phyloP scores from a whole-genome alignment of 441 rosid species.

The Adansonia madagascariensis region DNA sequence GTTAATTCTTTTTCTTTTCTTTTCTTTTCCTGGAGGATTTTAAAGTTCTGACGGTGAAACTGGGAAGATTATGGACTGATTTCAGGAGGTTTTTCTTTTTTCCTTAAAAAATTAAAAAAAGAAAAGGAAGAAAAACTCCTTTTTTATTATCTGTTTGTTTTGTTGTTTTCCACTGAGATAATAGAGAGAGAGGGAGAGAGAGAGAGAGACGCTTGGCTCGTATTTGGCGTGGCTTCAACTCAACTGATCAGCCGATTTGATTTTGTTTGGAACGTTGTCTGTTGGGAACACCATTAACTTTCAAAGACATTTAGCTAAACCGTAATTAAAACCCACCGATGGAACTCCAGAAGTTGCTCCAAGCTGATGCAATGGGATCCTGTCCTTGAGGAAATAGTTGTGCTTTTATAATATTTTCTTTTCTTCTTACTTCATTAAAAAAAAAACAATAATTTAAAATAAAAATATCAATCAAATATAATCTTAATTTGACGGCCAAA shows the following conservation, averaged over 20 bases:
- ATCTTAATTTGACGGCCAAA: too few relatives aligned
- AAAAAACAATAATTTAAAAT: too few relatives aligned
- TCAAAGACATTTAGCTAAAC: too few relatives aligned
- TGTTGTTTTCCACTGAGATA: neutral
- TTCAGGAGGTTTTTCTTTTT: neutral
- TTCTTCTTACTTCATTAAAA: too few relatives aligned
- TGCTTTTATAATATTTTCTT: too few relatives aligned
- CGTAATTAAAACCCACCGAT: too few relatives aligned
- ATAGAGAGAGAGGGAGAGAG: neutral
- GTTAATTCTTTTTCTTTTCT: neutral
- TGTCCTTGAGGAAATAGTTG: too few relatives aligned
- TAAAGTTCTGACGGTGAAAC: neutral
- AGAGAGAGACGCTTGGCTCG: neutral
- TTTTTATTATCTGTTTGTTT: neutral
- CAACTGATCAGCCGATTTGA: neutral
- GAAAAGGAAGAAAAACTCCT: neutral
- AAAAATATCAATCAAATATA: too few relatives aligned
- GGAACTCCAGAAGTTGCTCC: too few relatives aligned
- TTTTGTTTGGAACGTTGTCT: neutral
- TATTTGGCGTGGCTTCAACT: constrained; percentile 8
- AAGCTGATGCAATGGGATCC: too few relatives aligned
- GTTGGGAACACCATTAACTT: too few relatives aligned
- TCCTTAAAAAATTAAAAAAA: neutral
- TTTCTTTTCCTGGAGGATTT: neutral
- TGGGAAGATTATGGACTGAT: neutral